Evolutionary conservation across 2,329 filamentous ascomycete species (phyloP).

Genomic region (Ploettnerulaceae sp.): DNA sequence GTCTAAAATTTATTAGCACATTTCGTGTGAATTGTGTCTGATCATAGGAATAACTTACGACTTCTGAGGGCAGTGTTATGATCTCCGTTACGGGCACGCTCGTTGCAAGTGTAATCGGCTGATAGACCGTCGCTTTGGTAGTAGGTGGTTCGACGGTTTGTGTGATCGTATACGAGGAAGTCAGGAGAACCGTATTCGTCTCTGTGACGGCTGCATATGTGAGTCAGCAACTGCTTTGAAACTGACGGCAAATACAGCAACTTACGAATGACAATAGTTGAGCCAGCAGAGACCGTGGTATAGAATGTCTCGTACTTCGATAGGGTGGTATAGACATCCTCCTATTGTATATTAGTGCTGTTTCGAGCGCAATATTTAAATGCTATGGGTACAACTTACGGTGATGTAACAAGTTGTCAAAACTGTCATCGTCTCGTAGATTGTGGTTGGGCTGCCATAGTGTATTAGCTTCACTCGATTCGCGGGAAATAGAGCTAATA

Average conservation of each 20-base stretch:
- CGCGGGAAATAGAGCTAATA: not conserved
- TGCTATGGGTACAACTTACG: not conserved
- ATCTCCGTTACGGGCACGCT: slow-evolving; percentile 20
- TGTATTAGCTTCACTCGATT: not conserved
- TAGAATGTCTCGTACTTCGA: slow-evolving; percentile 33
- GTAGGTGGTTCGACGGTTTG: slow-evolving; percentile 25
- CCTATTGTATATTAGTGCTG: not conserved
- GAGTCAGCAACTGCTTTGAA: slow-evolving; percentile 1
- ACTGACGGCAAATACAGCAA: not conserved
- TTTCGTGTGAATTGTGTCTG: too few relatives aligned
- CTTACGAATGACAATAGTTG: slow-evolving; percentile 37
- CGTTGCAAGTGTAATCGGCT: slow-evolving; percentile 24
- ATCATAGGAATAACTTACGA: too few relatives aligned
- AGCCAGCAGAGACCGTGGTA: slow-evolving; percentile 41
- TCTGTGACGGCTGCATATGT: slow-evolving; percentile 38
- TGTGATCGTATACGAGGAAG: slow-evolving; percentile 32
- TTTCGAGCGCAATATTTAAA: not conserved
- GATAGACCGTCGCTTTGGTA: slow-evolving; percentile 23
- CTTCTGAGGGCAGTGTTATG: slow-evolving; percentile 25
- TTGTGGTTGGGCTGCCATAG: slow-evolving; percentile 1
- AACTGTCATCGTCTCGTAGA: slow-evolving; percentile 2
- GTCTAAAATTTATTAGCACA: too few relatives aligned
- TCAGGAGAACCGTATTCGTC: slow-evolving; percentile 39
- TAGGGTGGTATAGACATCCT: slow-evolving; percentile 7
- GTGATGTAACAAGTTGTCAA: slow-evolving; percentile 8